Evolutionary conservation across 331 rosid species (phyloP).

Genomic region (Cydonia oblonga): DNA sequence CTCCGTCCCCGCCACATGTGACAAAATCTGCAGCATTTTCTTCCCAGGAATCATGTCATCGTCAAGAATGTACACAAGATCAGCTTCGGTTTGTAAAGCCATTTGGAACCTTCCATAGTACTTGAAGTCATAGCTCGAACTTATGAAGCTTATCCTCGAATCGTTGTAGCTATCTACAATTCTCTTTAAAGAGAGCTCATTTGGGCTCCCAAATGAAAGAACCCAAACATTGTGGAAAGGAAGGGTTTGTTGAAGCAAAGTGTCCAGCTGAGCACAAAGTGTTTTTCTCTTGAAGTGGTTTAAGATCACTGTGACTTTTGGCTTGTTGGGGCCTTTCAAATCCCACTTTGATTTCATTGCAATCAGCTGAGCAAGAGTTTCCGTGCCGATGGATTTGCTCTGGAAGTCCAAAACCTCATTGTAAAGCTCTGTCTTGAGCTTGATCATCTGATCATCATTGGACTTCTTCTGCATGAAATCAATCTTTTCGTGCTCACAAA

Average conservation of each 20-base stretch:
- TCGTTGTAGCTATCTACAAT: constrained; percentile 88
- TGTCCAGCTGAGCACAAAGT: constrained; percentile 78
- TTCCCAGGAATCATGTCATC: constrained; percentile 95
- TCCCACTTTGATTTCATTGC: constrained; percentile 87
- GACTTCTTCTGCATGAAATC: constrained; percentile 95
- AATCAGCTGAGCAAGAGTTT: constrained; percentile 62
- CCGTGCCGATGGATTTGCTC: constrained; percentile 39
- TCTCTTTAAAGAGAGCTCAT: constrained; percentile 57
- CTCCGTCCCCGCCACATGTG: constrained; percentile 78
- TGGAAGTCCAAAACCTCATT: constrained; percentile 55
- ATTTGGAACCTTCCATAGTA: constrained; percentile 96
- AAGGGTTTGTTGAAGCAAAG: constrained; percentile 68
- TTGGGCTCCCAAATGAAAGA: constrained; percentile 93
- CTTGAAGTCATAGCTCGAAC: constrained; percentile 89
- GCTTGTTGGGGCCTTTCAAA: constrained; percentile 34
- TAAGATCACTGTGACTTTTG: constrained; percentile 66
- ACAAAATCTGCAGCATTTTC: constrained; percentile 83
- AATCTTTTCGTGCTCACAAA: constrained; percentile 70
- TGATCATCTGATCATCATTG: constrained; percentile 64
- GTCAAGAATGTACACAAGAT: constrained; percentile 71
- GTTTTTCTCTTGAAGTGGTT: constrained; percentile 96
- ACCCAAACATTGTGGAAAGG: constrained; percentile 95
- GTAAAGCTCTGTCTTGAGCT: constrained; percentile 57
- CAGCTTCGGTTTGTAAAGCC: constrained; percentile 85
- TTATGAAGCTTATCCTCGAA: constrained; percentile 67